phyloP scores from a whole-genome alignment of 331 rosid genomes.

The Dryas integrifolia region DNA sequence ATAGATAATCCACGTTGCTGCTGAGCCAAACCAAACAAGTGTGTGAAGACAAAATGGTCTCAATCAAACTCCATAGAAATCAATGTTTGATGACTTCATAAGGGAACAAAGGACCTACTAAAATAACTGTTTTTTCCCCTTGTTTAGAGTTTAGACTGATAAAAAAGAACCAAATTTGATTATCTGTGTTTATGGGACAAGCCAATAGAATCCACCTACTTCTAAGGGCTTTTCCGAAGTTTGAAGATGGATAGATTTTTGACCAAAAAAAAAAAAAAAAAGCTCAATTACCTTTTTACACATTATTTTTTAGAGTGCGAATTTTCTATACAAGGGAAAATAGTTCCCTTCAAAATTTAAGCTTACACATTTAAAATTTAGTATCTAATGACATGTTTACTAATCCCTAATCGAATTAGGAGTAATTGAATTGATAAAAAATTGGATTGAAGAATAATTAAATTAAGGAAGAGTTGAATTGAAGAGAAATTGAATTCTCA shows the following conservation, averaged over 20 bases:
- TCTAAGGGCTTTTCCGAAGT: not conserved
- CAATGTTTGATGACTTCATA: conserved; percentile 29
- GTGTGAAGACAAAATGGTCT: conserved; percentile 13
- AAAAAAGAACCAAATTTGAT: not conserved
- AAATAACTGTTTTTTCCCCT: not conserved
- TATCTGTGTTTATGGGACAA: not conserved
- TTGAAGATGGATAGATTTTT: not conserved
- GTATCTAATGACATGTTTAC: no score
- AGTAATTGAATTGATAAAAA: no score
- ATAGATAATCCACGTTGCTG: not conserved
- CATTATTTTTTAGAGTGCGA: no score
- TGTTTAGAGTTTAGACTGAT: not conserved
- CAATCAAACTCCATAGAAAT: conserved; percentile 25
- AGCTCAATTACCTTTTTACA: not conserved
- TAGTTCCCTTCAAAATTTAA: no score
- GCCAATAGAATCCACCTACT: not conserved
- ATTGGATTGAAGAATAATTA: no score
- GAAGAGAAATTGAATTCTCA: no score
- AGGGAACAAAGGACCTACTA: not conserved
- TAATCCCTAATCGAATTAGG: no score
- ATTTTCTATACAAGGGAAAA: no score
- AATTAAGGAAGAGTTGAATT: no score
- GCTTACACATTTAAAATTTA: no score
- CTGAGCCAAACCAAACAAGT: not conserved
- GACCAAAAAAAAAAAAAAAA: not conserved